Evolutionary conservation across 495 filamentous ascomycete genomes (phyloP), one percentile per base, ranked within the genome.

Genomic region (Penicillium argentinense): DNA sequence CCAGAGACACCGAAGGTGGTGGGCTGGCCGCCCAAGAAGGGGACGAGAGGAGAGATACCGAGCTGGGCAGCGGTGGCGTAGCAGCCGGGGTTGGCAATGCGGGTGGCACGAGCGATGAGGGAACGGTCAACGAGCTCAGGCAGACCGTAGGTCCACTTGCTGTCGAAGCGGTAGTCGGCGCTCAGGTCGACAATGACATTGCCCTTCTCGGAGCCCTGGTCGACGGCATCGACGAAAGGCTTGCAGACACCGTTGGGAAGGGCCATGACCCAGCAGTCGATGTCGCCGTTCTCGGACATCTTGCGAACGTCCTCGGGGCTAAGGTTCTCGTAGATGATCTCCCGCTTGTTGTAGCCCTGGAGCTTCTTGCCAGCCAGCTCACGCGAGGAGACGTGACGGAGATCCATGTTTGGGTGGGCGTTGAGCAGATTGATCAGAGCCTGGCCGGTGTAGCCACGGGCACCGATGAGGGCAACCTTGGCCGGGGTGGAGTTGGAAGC

Each of bases 221-320:
- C 80, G 36, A 98, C 81, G 21, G 93, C 92, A 51, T 97, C 91
- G 11, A 97, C 89, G 58, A 87, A 98, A 2, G 93, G 93, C 72
- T 92, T 89, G 78, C 91, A 96, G 45, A 98, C 90, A 39, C 93
- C 93, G 59, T 98, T 98, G 9, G 93, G 93, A 21, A 98, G 79
- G 27, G 93, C 93, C 90, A 97, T 95, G 25, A 98, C 89, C 90
- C 91, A 97, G 72, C 90, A 95, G 74, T 98, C 93, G 42, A 98
- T 88, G 42, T 93, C 86, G n/a, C 87, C 87, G 32, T 86, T 85
- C 60, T 88, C 83, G 53, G 91, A 89, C 89, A 97, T 95, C 42
- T 84, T 82, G 41, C 87, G 83, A 17, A 97, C 87, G 60, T 97
- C 92, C 42, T 98, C 93, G 29, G 89, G 79, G 52, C 81, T 83